A percentile compares a stretch with the other conserved stretches of the same genome.
Evolutionary conservation across 75 land plant species (phyloP).

Genomic region (Selaginella tamariscina): DNA sequence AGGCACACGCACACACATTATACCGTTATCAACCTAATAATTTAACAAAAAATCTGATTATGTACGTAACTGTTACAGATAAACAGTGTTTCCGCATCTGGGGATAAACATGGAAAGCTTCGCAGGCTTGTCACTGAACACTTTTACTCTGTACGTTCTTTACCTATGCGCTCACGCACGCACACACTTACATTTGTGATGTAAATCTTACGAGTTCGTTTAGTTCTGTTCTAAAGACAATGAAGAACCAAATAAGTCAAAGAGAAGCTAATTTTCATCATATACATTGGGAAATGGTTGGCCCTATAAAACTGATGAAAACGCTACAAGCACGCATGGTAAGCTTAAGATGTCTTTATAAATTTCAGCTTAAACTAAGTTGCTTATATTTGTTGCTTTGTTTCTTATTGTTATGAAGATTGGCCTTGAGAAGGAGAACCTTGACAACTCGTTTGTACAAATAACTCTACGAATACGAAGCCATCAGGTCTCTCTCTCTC

Average conservation of each 20-base stretch:
- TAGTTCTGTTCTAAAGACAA: conserved; percentile 27
- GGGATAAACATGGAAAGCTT: conserved; percentile 38
- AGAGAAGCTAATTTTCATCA: conserved; percentile 54
- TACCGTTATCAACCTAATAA: no score
- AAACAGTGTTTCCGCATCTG: conserved; percentile 48
- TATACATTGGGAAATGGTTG: conserved; percentile 73
- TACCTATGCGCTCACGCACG: not conserved
- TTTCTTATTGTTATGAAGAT: conserved; percentile 37
- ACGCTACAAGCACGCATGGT: conserved; percentile 84
- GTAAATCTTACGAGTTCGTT: not conserved
- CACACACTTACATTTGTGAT: not conserved
- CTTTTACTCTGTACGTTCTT: conserved; percentile 62
- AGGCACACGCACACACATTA: no score
- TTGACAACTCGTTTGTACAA: conserved; percentile 69
- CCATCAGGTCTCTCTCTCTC: conserved; percentile 43
- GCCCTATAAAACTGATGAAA: conserved; percentile 44
- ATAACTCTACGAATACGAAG: conserved; percentile 62
- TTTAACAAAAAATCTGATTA: no score
- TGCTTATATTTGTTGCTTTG: not conserved
- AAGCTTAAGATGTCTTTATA: not conserved
- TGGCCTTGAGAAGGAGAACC: conserved; percentile 56
- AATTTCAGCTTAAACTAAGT: not conserved
- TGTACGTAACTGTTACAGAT: no score
- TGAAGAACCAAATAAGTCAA: conserved; percentile 78
- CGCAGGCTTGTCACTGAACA: conserved; percentile 80